A percentile compares a stretch with the other conserved stretches of the same genome.
phyloP scores from a whole-genome alignment of 768 basidiomycete species.

The Pisolithus albus region DNA sequence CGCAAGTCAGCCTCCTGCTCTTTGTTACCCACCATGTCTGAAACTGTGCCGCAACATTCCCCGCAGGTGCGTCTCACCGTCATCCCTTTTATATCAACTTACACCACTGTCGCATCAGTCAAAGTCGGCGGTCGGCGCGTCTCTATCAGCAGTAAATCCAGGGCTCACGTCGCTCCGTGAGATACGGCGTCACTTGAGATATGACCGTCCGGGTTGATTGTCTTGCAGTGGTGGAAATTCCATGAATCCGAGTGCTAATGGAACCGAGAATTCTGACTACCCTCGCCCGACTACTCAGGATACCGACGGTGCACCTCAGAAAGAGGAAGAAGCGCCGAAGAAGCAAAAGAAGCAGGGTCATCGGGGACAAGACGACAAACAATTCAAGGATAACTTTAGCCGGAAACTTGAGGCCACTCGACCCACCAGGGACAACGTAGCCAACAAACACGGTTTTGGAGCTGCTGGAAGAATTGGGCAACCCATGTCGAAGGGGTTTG shows the following conservation, averaged over 20 bases:
- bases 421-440: constrained; percentile 40
- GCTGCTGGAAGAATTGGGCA: constrained; percentile 50
- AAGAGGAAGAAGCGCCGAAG: constrained; percentile 41
- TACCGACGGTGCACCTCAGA: constrained; percentile 30
- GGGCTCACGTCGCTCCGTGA: constrained; percentile 29
- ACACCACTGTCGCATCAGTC: constrained; percentile 13
- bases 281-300: constrained; percentile 45
- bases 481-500: constrained; percentile 42
- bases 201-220: not conserved
- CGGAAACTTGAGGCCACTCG: constrained; percentile 41
- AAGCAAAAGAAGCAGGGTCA: constrained; percentile 43
- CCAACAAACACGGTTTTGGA: constrained; percentile 32
- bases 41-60: constrained; percentile 32
- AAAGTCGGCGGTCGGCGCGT: constrained; percentile 47
- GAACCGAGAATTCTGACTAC: constrained; percentile 36
- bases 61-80: constrained; percentile 37
- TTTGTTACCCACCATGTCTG: constrained; percentile 19
- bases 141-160: constrained; percentile 38
- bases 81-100: not conserved
- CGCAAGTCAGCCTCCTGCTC: not conserved
- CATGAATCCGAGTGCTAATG: constrained; percentile 7
- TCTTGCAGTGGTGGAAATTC: constrained; percentile 3
- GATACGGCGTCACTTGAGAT: constrained; percentile 4
- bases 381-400: constrained; percentile 38
- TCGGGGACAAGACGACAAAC: constrained; percentile 36